Conservation (phyloP, 169 alveolate species). For the Eimeria brunetti region DNA sequence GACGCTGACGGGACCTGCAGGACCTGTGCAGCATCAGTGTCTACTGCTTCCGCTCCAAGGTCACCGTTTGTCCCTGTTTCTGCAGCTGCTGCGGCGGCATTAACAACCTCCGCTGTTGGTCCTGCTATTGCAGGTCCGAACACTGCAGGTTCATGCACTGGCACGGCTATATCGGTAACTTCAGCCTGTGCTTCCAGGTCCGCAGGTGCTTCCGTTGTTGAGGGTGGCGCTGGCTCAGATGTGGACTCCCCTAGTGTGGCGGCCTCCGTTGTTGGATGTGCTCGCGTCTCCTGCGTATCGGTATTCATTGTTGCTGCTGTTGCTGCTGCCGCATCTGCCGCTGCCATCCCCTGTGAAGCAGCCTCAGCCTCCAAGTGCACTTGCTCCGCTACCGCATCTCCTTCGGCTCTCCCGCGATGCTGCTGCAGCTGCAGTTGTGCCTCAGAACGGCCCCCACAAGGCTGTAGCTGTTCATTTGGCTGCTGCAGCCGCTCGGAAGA, state of each 20-base stretch:
- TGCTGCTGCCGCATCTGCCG: slow-evolving; percentile 7
- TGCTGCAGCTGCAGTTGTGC: slow-evolving; percentile 20
- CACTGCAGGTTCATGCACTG: background rate
- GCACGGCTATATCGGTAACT: background rate
- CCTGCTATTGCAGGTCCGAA: background rate
- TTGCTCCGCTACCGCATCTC: background rate
- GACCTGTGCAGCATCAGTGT: background rate
- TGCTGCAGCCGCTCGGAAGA: slow-evolving; percentile 12
- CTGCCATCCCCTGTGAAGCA: background rate
- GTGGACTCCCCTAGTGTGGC: background rate
- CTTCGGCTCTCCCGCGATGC: background rate
- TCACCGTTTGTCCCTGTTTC: background rate
- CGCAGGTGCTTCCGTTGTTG: background rate
- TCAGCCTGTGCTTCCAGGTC: background rate
- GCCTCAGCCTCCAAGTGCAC: background rate
- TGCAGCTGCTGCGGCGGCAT: background rate
- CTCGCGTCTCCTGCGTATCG: background rate
- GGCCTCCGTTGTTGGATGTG: background rate
- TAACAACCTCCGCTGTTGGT: background rate
- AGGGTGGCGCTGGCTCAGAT: background rate
- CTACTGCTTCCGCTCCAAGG: background rate
- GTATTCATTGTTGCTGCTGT: background rate
- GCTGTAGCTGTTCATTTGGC: background rate
- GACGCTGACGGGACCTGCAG: slow-evolving; percentile 5
- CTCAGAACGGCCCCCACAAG: background rate